These are phyloP conservation scores for Kwoniella sp. DNA, from an alignment of 768 basidiomycete species.

Conservation along the genomic window DNA sequence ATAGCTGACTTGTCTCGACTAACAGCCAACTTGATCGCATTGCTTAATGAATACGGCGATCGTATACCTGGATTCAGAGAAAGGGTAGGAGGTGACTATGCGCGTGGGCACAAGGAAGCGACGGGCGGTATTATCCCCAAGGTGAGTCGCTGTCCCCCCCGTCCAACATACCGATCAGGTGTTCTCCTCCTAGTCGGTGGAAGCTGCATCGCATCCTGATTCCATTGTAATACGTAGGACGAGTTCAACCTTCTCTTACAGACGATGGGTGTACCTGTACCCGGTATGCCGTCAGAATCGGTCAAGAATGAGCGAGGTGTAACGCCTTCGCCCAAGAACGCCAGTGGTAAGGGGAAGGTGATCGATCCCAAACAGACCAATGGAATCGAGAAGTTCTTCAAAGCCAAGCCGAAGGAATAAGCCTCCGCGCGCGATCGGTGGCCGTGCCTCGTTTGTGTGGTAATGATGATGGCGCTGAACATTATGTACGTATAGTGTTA, in stretches of 20 bases:
- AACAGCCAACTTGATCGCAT: constrained; percentile 58
- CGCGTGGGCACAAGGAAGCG: constrained; percentile 61
- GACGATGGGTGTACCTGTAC: constrained; percentile 41
- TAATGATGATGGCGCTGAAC: too few species aligned
- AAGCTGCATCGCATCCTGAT: too few species aligned
- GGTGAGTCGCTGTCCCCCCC: constrained; percentile 19
- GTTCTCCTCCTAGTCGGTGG: too few species aligned
- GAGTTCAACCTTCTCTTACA: constrained; percentile 39
- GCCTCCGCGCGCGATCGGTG: too few species aligned
- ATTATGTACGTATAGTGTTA: too few species aligned
- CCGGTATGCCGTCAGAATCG: constrained; percentile 3
- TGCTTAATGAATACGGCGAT: constrained; percentile 57
- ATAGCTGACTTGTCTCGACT: too few species aligned
- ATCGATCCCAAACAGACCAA: constrained; percentile 34
- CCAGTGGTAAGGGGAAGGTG: constrained; percentile 19
- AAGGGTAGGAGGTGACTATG: constrained; percentile 60
- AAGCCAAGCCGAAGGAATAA: constrained; percentile 11
- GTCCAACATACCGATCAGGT: background rate
- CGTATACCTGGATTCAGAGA: constrained; percentile 54
- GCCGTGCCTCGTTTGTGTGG: too few species aligned
- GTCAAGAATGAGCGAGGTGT: constrained; percentile 8
- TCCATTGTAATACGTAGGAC: too few species aligned
- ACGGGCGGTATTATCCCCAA: constrained; percentile 62
- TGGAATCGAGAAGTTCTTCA: constrained; percentile 38
- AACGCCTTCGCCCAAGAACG: constrained; percentile 18